These are phyloP conservation scores for Penicillium atrosanguineum DNA, from an alignment of 495 filamentous ascomycete genomes.

Conservation along the genomic window DNA sequence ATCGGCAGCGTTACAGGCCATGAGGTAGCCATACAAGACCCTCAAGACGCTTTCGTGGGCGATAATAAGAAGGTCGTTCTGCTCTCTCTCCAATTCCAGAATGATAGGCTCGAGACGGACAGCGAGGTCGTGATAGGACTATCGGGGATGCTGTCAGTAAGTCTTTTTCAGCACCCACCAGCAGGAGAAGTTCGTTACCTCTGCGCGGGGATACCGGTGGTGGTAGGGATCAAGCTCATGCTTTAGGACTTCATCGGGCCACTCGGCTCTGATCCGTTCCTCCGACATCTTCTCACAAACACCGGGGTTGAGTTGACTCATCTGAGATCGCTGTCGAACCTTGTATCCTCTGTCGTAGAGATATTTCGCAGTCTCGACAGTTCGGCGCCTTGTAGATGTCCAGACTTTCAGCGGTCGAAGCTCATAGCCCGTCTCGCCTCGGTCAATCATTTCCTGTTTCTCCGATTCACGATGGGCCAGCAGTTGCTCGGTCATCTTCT, in stretches of 20 bases:
- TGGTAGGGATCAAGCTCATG: conserved; percentile 96
- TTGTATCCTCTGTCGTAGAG: conserved; percentile 75
- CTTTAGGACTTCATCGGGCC: conserved; percentile 85
- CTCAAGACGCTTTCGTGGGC: conserved; percentile 96
- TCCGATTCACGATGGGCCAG: conserved; percentile 80
- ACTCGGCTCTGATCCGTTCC: conserved; percentile 71
- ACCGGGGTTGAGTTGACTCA: conserved; percentile 95
- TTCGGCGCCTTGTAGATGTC: conserved; percentile 89
- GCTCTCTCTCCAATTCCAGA: conserved; percentile 93
- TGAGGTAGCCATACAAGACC: conserved; percentile 95
- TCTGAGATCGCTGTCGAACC: conserved; percentile 85
- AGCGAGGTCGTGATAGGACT: conserved; percentile 98
- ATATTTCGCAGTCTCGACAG: conserved; percentile 84
- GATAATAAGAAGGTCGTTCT: conserved; percentile 95
- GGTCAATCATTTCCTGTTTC: conserved; percentile 61
- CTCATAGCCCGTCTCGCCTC: conserved; percentile 64
- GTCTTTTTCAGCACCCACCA: background rate
- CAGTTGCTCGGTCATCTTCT: conserved; percentile 81
- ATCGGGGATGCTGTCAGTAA: conserved; percentile 12
- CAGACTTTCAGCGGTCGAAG: conserved; percentile 84
- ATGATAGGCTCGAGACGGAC: conserved; percentile 99
- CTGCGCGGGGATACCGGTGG: conserved; percentile 91
- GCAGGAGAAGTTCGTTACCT: conserved; percentile 52
- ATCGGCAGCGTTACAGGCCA: conserved; percentile 96
- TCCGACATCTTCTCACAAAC: conserved; percentile 91